phyloP scores from a whole-genome alignment of 495 filamentous ascomycete species.

The Penicillium simplicissimum region DNA sequence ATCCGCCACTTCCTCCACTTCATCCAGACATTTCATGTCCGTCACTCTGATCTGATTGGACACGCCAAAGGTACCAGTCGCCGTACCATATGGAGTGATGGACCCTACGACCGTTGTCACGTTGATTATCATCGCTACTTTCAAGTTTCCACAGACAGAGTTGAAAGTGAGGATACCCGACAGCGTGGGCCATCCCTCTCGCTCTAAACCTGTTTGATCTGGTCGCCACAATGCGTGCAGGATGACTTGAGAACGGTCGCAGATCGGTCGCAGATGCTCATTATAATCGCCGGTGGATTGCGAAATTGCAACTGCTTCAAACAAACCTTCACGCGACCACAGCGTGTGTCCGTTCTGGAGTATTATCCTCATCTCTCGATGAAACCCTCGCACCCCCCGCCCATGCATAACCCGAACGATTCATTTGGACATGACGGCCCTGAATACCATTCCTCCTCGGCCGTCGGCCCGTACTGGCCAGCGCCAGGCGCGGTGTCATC shows the following conservation, averaged over 20 bases:
- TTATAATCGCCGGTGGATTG: background rate
- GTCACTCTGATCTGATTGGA: background rate
- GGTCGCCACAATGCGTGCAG: background rate
- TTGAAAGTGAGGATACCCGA: background rate
- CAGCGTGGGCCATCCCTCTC: background rate
- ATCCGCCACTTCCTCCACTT: background rate
- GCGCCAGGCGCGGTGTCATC: background rate
- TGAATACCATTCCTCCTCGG: background rate
- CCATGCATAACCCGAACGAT: slow-evolving; percentile 1
- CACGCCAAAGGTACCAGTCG: background rate
- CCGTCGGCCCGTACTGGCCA: background rate
- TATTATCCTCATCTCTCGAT: background rate
- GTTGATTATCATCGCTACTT: too few relatives aligned
- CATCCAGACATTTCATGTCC: background rate
- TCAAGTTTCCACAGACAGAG: background rate
- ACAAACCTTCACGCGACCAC: background rate
- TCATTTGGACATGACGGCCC: background rate
- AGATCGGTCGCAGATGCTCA: background rate
- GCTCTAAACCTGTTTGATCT: background rate
- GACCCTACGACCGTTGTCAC: too few relatives aligned
- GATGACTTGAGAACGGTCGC: background rate
- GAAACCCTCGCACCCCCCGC: background rate
- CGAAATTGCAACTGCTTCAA: background rate
- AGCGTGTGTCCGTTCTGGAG: background rate
- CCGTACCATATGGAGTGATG: too few relatives aligned